A percentile compares a stretch with the other conserved stretches of the same genome.
These are phyloP conservation scores for Heritiera littoralis DNA, from an alignment of 345 rosid species.

Conservation along the genomic window DNA sequence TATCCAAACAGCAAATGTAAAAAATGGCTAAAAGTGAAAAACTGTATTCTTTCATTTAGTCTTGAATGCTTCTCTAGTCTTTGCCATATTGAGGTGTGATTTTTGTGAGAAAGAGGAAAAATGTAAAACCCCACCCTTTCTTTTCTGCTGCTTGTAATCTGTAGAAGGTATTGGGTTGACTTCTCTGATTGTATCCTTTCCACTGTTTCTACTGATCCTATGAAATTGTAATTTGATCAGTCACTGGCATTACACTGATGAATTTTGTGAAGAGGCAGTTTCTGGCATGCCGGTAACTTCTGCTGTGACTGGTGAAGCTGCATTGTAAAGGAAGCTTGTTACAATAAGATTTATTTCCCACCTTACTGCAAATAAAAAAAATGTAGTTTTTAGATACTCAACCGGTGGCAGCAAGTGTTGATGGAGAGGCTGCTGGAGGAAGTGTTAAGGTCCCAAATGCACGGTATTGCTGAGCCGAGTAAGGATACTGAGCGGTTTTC, in stretches of 20 bases:
- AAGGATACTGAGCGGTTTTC: slow-evolving; percentile 11
- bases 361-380: background rate
- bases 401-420: background rate
- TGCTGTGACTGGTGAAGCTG: background rate
- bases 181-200: background rate
- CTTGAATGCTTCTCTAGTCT: background rate
- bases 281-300: background rate
- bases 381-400: background rate
- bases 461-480: background rate
- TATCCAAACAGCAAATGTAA: slow-evolving; percentile 1
- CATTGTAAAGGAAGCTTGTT: background rate
- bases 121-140: background rate
- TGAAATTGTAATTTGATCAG: background rate
- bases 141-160: slow-evolving; percentile 7
- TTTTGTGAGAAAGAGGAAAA: background rate
- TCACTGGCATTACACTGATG: background rate
- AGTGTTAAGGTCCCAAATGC: slow-evolving; percentile 6
- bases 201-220: background rate
- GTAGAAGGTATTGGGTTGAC: background rate
- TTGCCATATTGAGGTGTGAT: background rate
- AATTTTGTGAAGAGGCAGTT: slow-evolving; percentile 4
- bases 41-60: background rate
- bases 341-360: background rate
- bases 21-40: background rate
- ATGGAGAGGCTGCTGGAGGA: slow-evolving; percentile 3